phyloP scores from a whole-genome alignment of 1,284 basidiomycete species.

The Singerocomus inundabilis region DNA sequence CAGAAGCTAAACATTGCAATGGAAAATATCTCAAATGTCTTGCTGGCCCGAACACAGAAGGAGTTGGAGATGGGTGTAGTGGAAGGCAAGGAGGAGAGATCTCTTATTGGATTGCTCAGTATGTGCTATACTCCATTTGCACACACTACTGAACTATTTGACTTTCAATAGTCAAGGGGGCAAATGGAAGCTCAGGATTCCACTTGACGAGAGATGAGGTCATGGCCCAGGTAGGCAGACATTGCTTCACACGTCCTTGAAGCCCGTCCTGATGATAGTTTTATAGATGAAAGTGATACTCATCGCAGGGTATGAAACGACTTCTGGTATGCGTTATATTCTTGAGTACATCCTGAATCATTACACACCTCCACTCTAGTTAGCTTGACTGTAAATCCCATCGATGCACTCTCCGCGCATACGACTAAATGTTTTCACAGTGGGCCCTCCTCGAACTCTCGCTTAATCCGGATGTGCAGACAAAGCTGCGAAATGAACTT shows the following conservation, averaged over 20 bases:
- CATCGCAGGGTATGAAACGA: conserved; percentile 42
- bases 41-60: conserved; percentile 44
- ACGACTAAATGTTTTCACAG: neutral
- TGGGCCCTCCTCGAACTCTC: conserved; percentile 28
- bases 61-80: conserved; percentile 35
- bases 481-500: conserved; percentile 41
- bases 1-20: conserved; percentile 39
- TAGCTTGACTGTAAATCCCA: conserved; percentile 21
- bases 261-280: neutral
- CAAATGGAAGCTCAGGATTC: conserved; percentile 39
- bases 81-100: conserved; percentile 41
- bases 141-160: neutral
- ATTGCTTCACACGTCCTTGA: neutral
- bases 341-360: neutral
- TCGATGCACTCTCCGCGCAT: neutral
- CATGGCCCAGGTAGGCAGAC: conserved; percentile 45
- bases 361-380: conserved; percentile 11
- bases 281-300: conserved; percentile 37
- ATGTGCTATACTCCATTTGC: neutral
- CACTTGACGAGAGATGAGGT: conserved; percentile 66
- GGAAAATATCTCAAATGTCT: conserved; percentile 43
- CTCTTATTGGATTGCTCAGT: conserved; percentile 40
- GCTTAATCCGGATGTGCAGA: conserved; percentile 31
- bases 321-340: conserved; percentile 31
- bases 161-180: conserved; percentile 29